Evolutionary conservation across 2,329 filamentous ascomycete genomes (phyloP), one percentile per base, ranked within the genome.

Genomic region (Ambrosiella cleistominuta): DNA sequence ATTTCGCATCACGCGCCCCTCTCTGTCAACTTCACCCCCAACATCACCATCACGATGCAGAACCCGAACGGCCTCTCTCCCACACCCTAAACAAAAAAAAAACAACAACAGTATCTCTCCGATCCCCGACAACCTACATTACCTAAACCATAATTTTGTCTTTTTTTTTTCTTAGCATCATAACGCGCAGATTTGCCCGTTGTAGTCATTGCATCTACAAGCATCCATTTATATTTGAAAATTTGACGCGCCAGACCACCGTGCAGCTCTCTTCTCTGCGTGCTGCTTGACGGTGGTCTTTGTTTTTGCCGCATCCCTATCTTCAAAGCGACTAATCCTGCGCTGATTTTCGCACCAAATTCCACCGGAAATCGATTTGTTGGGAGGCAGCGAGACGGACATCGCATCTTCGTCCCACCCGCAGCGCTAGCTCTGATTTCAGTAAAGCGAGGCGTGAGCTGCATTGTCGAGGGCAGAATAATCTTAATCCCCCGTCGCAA

Each of bases 1-100:
- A 60, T 56, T 57, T 56, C 45, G 9, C 35, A 27, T 37, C 42
- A 54, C 47, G 47, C 54, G 53, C 56, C 57, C 57, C 57, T 60
- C 58, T 53, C 54, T 56, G 5, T 39, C 39, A 57, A 60, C 54
- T 60, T 60, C 45, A 17, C 54, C 58, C 54, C 58, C 56, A 60
- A 60, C 58, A 60, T 56, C 58, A 60, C 51, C 54, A 50, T 37
- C 36, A 59, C 47, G 13, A 42, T 17, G 19, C 17, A 37, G 13
- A 27, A 39, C 37, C 49, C 55, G 42, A 57, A 45, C 49, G 42
- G 37, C 38, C 50, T 42, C 15, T 45, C 38, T 38, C 36, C 27
- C 12, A 50, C 37, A 40, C n/a, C 51, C 17, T 8, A 49, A 54
- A 55, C 42, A 39, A 7, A 47, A n/a, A 15, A 8, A 15, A 17